Percentiles rank a stretch among this genome's conserved stretches.
These are phyloP conservation scores for Arbutus unedo DNA, from an alignment of 148 eudicot species.

Conservation along the genomic window DNA sequence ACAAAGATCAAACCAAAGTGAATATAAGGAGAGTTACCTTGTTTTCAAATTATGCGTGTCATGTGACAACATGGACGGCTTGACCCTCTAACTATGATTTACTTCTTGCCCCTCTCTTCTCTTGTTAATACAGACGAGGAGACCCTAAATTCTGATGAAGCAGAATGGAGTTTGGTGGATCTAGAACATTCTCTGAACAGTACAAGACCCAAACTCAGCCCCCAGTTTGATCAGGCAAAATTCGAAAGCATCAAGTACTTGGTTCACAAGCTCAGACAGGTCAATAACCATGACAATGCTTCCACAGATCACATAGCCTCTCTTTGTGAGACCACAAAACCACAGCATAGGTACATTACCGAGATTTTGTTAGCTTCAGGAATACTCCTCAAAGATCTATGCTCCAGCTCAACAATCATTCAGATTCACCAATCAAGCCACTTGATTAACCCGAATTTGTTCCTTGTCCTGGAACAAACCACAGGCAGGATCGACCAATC, in stretches of 20 bases:
- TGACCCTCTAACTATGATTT: background rate
- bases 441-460: conserved; percentile 56
- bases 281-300: conserved; percentile 24
- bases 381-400: conserved; percentile 39
- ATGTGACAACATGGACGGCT: background rate
- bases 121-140: conserved; percentile 37
- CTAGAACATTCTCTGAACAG: conserved; percentile 22
- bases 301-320: conserved; percentile 24
- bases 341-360: conserved; percentile 44
- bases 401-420: conserved; percentile 21
- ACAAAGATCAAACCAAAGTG: background rate
- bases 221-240: conserved; percentile 19
- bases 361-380: conserved; percentile 58
- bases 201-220: conserved; percentile 24
- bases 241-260: conserved; percentile 34
- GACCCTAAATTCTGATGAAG: conserved; percentile 30
- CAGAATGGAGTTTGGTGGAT: conserved; percentile 34
- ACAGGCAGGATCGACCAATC: conserved; percentile 27
- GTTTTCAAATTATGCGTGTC: background rate
- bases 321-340: conserved; percentile 23
- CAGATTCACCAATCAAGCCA: conserved; percentile 34
- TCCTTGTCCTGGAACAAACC: conserved; percentile 59
- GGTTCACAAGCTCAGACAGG: conserved; percentile 35
- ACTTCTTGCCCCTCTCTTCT: background rate
- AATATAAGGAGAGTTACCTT: background rate